phyloP scores from a whole-genome alignment of 2,329 filamentous ascomycete genomes.

The Xylariaceae sp. region DNA sequence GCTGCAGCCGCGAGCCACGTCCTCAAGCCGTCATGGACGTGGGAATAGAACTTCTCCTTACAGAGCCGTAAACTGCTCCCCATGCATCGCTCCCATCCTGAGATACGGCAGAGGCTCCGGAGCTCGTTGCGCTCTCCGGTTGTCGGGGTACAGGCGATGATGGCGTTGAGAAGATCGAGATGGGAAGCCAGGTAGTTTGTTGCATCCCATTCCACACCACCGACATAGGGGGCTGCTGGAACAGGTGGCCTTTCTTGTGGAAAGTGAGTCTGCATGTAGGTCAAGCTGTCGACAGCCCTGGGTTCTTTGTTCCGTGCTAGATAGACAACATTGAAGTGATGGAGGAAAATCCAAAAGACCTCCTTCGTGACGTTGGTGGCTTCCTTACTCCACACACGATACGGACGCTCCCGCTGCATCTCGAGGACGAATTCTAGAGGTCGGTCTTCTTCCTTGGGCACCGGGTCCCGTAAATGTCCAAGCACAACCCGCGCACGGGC shows the following conservation, averaged over 20 bases:
- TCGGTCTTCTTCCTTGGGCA: slow-evolving; percentile 68
- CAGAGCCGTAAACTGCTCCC: slow-evolving; percentile 80
- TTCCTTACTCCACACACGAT: slow-evolving; percentile 92
- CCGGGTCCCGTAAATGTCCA: slow-evolving; percentile 73
- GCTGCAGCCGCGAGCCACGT: slow-evolving; percentile 86
- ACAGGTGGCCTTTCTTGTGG: slow-evolving; percentile 84
- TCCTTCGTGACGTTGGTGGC: slow-evolving; percentile 91
- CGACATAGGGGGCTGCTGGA: slow-evolving; percentile 90
- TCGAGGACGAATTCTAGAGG: slow-evolving; percentile 83
- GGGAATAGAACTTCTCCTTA: slow-evolving; percentile 96
- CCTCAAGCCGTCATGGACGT: slow-evolving; percentile 81
- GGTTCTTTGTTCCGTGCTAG: slow-evolving; percentile 47
- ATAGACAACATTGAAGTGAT: slow-evolving; percentile 84
- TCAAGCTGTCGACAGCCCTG: slow-evolving; percentile 41
- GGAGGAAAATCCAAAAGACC: slow-evolving; percentile 98
- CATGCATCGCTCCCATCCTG: slow-evolving; percentile 88
- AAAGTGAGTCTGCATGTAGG: slow-evolving; percentile 69
- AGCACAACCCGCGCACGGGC: slow-evolving; percentile 70
- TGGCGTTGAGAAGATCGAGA: slow-evolving; percentile 86
- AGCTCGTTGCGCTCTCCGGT: slow-evolving; percentile 68
- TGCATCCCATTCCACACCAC: slow-evolving; percentile 97
- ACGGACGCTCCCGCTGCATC: slow-evolving; percentile 83
- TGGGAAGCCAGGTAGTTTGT: slow-evolving; percentile 94
- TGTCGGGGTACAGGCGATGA: slow-evolving; percentile 76
- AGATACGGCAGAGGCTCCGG: slow-evolving; percentile 72